A percentile compares a stretch with the other conserved stretches of the same genome.
Conservation (phyloP, 345 rosid genomes). For the Citropsis articulata region DNA sequence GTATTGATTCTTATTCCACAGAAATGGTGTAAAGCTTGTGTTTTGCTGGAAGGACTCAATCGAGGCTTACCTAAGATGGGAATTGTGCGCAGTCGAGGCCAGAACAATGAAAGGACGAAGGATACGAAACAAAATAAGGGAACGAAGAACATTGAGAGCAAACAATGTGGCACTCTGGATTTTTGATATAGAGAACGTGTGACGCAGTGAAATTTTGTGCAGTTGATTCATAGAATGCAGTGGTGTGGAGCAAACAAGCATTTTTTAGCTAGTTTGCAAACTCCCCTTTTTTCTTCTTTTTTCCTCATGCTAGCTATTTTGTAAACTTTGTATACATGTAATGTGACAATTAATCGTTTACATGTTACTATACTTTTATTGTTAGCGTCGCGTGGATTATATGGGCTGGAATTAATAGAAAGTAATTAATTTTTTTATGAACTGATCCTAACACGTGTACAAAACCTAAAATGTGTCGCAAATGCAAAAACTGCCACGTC, state of each 20-base stretch:
- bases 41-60: constrained; percentile 84
- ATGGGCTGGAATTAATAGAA: background rate
- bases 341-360: background rate
- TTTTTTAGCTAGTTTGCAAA: too few relatives aligned
- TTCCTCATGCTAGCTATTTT: too few relatives aligned
- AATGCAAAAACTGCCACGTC: background rate
- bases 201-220: background rate
- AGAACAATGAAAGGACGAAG: constrained; percentile 33
- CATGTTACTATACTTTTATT: too few relatives aligned
- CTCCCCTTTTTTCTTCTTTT: too few relatives aligned
- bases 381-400: background rate
- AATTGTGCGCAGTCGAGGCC: constrained; percentile 60
- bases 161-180: constrained; percentile 79
- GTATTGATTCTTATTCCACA: constrained; percentile 12
- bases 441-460: background rate
- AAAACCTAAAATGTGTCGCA: background rate
- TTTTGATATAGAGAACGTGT: constrained; percentile 31
- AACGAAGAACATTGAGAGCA: constrained; percentile 51
- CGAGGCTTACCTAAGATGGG: constrained; percentile 88
- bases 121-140: constrained; percentile 28
- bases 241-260: background rate
- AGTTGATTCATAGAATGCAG: background rate
- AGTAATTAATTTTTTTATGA: background rate
- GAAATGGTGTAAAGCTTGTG: constrained; percentile 98
- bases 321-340: background rate